Evolutionary conservation across 495 filamentous ascomycete species (phyloP).

Genomic region (Penicilliopsis zonata): DNA sequence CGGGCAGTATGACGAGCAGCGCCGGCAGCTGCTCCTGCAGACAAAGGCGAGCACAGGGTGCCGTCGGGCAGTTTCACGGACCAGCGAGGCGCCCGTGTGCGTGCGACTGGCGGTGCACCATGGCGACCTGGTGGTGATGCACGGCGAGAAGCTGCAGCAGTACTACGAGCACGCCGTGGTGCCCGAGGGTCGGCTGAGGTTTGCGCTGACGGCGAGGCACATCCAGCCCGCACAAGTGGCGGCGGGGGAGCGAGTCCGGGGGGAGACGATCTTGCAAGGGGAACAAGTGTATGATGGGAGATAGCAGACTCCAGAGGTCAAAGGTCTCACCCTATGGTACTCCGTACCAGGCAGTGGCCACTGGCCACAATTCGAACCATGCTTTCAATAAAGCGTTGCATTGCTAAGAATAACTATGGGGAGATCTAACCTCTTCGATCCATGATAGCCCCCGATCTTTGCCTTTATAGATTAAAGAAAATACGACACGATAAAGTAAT

Average conservation of each 20-base stretch:
- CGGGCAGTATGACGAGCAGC: slow-evolving; percentile 10
- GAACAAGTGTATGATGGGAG: slow-evolving; percentile 24
- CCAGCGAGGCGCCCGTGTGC: slow-evolving; percentile 6
- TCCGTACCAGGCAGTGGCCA: no score
- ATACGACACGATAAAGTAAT: no score
- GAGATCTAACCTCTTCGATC: no score
- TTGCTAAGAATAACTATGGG: no score
- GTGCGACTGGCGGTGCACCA: slow-evolving; percentile 46
- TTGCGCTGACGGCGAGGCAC: slow-evolving; percentile 41
- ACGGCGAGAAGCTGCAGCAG: slow-evolving; percentile 58
- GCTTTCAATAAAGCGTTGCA: no score
- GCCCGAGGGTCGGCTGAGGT: slow-evolving; percentile 46
- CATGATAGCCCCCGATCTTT: no score
- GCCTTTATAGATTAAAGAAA: no score
- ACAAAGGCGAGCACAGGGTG: no score
- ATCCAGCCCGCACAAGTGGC: slow-evolving; percentile 17
- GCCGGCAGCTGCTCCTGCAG: slow-evolving; percentile 2
- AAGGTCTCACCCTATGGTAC: no score
- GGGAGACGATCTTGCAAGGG: slow-evolving; percentile 12
- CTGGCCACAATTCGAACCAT: no score
- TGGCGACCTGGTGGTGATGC: slow-evolving; percentile 78
- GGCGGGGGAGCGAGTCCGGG: slow-evolving; percentile 12
- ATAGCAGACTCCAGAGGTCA: no score
- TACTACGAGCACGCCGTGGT: slow-evolving; percentile 61
- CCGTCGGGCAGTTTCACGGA: no score